Conservation (phyloP, 1,139 yeast species). For the Yamadazyma sp. region DNA sequence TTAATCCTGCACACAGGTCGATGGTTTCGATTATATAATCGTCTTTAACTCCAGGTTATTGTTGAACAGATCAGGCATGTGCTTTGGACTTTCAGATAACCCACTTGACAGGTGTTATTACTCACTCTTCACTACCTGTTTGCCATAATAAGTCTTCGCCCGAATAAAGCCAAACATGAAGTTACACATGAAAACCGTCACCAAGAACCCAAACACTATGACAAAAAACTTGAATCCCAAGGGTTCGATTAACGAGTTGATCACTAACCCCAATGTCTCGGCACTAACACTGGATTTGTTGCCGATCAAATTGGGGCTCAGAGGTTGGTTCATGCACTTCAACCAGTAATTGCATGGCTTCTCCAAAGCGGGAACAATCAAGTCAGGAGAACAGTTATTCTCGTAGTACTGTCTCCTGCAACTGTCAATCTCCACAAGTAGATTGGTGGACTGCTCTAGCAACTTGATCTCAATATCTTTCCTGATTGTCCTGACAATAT, state of each 20-base stretch:
- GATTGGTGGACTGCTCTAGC: slow-evolving; percentile 35
- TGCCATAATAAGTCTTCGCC: slow-evolving; percentile 46
- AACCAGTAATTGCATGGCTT: slow-evolving; percentile 59
- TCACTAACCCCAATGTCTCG: slow-evolving; percentile 57
- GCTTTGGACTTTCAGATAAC: too few relatives aligned
- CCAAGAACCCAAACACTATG: slow-evolving; percentile 32
- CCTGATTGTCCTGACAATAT: slow-evolving; percentile 46
- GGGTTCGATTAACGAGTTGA: slow-evolving; percentile 67
- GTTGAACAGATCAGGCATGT: too few relatives aligned
- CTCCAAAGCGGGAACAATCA: slow-evolving; percentile 60
- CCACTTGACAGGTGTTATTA: too few relatives aligned
- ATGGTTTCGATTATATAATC: too few relatives aligned
- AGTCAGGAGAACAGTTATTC: slow-evolving; percentile 57
- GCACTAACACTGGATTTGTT: slow-evolving; percentile 57
- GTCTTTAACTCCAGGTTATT: too few relatives aligned
- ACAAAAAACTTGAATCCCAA: slow-evolving; percentile 57
- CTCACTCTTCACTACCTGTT: neutral
- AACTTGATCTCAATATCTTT: slow-evolving; percentile 54
- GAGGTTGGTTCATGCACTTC: slow-evolving; percentile 61
- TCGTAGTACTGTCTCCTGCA: slow-evolving; percentile 53
- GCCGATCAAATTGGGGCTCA: slow-evolving; percentile 42
- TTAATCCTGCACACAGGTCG: too few relatives aligned
- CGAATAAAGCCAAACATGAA: slow-evolving; percentile 46
- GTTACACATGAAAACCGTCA: slow-evolving; percentile 36
- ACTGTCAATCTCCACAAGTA: slow-evolving; percentile 41